phyloP scores from a whole-genome alignment of 2,329 filamentous ascomycete species.

The Fusarium sp. region DNA sequence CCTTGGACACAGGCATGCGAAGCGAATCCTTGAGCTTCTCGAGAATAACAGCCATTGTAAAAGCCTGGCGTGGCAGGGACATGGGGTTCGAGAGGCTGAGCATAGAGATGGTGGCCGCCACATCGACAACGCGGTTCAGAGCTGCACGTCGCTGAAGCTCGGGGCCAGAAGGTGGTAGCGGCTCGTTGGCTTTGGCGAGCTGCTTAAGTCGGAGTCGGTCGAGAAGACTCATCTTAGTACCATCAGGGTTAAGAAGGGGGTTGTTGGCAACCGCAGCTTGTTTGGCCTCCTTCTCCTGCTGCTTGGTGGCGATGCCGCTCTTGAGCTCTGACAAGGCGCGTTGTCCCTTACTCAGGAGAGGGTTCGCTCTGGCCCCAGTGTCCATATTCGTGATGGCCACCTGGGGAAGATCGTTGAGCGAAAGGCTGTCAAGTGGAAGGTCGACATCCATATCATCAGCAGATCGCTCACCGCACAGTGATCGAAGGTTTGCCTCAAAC shows the following conservation, averaged over 20 bases:
- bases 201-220: slow-evolving; percentile 82
- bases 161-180: slow-evolving; percentile 65
- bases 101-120: slow-evolving; percentile 74
- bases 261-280: slow-evolving; percentile 46
- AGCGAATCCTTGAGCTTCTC: slow-evolving; percentile 76
- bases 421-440: slow-evolving; percentile 51
- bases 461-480: slow-evolving; percentile 53
- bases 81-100: slow-evolving; percentile 64
- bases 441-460: slow-evolving; percentile 40
- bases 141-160: slow-evolving; percentile 72
- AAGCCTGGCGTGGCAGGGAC: slow-evolving; percentile 68
- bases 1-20: slow-evolving; percentile 62
- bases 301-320: slow-evolving; percentile 65
- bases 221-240: slow-evolving; percentile 72
- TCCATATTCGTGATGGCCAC: slow-evolving; percentile 49
- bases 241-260: slow-evolving; percentile 54
- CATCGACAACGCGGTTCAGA: slow-evolving; percentile 74
- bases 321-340: slow-evolving; percentile 76
- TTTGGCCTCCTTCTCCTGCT: slow-evolving; percentile 57
- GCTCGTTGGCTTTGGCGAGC: slow-evolving; percentile 65
- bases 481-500: slow-evolving; percentile 64
- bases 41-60: slow-evolving; percentile 71
- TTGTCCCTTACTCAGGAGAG: slow-evolving; percentile 73
- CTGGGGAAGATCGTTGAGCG: slow-evolving; percentile 60
- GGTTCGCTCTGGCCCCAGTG: slow-evolving; percentile 57